These are phyloP conservation scores for Taphrina pruni DNA, from an alignment of 1,139 yeast genomes.

Conservation along the genomic window DNA sequence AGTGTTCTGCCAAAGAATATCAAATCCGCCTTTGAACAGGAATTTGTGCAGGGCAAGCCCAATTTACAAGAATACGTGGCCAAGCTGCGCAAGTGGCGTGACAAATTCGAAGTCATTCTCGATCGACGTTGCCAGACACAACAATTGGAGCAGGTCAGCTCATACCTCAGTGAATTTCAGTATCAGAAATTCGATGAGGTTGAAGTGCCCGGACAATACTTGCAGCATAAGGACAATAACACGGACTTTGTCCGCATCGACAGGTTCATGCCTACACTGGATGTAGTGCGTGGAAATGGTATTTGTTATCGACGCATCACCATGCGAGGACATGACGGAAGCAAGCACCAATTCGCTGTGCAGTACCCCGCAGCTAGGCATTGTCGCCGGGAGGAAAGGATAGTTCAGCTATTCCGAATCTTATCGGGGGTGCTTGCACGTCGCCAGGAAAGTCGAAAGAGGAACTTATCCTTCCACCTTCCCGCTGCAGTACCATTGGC, in stretches of 20 bases:
- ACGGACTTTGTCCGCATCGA: slow-evolving; percentile 90
- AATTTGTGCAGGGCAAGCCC: slow-evolving; percentile 85
- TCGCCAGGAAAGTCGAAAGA: slow-evolving; percentile 84
- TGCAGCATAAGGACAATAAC: slow-evolving; percentile 76
- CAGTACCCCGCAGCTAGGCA: slow-evolving; percentile 98
- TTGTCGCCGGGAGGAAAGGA: slow-evolving; percentile 93
- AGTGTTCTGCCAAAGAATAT: slow-evolving; percentile 89
- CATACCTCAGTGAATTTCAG: slow-evolving; percentile 95
- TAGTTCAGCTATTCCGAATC: slow-evolving; percentile 86
- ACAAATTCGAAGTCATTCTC: slow-evolving; percentile 85
- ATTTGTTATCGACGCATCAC: slow-evolving; percentile 90
- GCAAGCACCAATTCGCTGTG: slow-evolving; percentile 88
- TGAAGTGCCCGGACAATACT: slow-evolving; percentile 95
- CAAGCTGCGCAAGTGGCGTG: slow-evolving; percentile 89
- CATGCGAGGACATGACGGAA: slow-evolving; percentile 92
- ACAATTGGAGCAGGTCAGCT: slow-evolving; percentile 87
- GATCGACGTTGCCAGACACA: slow-evolving; percentile 76
- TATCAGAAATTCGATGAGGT: slow-evolving; percentile 97
- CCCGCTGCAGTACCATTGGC: slow-evolving; percentile 94
- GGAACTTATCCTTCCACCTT: slow-evolving; percentile 82
- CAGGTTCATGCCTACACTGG: slow-evolving; percentile 86
- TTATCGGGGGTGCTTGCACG: slow-evolving; percentile 76
- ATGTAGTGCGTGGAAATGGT: slow-evolving; percentile 85
- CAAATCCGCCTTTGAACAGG: slow-evolving; percentile 85
- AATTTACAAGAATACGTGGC: slow-evolving; percentile 84